These are phyloP conservation scores for Cenchrus americanus DNA, from an alignment of 176 grass and related monocot species.

Conservation along the genomic window DNA sequence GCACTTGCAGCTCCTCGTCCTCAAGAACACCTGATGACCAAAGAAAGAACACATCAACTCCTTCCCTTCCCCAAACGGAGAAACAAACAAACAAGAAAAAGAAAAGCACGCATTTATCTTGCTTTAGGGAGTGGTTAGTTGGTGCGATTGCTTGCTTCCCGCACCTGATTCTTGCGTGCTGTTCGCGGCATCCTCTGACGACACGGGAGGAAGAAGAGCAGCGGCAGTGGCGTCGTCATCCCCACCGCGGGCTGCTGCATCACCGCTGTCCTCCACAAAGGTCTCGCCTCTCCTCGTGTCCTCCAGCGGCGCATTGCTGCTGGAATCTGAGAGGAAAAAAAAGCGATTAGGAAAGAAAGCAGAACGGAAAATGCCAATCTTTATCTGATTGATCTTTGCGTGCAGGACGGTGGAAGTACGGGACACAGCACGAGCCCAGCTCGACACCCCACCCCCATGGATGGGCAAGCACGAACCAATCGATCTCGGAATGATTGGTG, in stretches of 20 bases:
- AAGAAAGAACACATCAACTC: not conserved
- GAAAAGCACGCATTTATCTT: not conserved
- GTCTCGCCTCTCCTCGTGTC: constrained; percentile 24
- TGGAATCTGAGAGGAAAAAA: constrained; percentile 34
- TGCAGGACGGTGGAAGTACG: constrained; percentile 3
- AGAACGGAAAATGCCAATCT: not conserved
- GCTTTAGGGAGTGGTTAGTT: not conserved
- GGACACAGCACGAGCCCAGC: not conserved
- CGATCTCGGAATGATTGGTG: not conserved
- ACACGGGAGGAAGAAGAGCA: constrained; percentile 26
- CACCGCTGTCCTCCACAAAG: constrained; percentile 28
- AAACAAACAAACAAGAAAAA: not conserved
- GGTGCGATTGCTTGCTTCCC: not conserved
- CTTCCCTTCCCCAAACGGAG: not conserved
- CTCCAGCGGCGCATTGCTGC: constrained; percentile 29
- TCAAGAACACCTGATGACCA: constrained; percentile 45
- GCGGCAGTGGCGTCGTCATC: not conserved
- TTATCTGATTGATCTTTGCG: constrained; percentile 35
- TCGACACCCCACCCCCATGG: not conserved
- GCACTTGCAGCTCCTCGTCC: constrained; percentile 44
- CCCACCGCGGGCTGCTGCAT: not conserved
- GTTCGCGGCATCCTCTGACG: constrained; percentile 41
- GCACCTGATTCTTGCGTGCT: constrained; percentile 45
- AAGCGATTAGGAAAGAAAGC: not conserved
- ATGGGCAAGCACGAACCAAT: not conserved